Conservation (phyloP, 257 asterid genomes). For the Solanum lycopersicoides region DNA sequence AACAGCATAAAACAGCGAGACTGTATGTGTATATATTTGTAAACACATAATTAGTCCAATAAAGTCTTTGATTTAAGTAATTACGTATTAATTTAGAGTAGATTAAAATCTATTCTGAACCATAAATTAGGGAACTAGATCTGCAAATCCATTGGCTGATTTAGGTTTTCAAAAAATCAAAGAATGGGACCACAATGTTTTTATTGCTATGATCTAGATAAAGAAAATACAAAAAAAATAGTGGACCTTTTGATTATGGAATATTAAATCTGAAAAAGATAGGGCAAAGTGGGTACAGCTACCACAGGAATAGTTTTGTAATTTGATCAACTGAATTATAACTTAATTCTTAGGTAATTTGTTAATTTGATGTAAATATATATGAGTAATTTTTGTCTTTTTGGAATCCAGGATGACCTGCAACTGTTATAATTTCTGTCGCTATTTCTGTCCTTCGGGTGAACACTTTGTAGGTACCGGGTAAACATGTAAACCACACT, state of each 20-base stretch:
- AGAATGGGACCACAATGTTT: not conserved
- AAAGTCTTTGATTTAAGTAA: not conserved
- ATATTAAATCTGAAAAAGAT: not conserved
- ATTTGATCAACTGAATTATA: too few relatives aligned
- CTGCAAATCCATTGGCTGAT: not conserved
- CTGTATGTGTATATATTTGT: too few relatives aligned
- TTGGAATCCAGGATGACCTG: too few relatives aligned
- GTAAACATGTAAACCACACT: too few relatives aligned
- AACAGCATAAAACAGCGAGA: too few relatives aligned
- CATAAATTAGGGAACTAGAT: not conserved
- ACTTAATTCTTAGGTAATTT: not conserved
- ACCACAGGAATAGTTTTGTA: too few relatives aligned
- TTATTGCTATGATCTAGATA: not conserved
- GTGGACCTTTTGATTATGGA: too few relatives aligned
- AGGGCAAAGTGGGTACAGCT: not conserved
- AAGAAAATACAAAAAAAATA: too few relatives aligned
- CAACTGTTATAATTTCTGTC: fast-evolving
- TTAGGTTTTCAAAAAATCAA: not conserved
- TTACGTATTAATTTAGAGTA: not conserved
- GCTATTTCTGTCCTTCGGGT: too few relatives aligned
- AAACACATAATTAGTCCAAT: too few relatives aligned
- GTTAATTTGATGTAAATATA: not conserved
- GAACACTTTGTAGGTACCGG: too few relatives aligned
- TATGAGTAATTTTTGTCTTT: not conserved
- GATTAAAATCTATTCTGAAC: not conserved